Base-by-base conservation (phyloP, 2,329 filamentous ascomycete species). In the Fusarium fujikuroi region DNA sequence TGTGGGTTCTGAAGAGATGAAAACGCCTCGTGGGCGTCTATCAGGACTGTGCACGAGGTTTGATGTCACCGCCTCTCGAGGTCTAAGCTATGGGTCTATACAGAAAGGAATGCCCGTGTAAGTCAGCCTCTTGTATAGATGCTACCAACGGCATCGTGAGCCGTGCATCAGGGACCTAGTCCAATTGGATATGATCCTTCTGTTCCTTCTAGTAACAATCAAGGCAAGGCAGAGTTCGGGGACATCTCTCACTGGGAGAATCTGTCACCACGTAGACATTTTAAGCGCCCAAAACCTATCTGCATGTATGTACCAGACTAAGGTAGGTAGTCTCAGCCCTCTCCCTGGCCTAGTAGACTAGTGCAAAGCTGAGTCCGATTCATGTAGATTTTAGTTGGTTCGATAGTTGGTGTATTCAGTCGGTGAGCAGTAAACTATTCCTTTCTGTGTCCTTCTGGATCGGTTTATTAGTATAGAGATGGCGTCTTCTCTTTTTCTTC, bases 21-120 rank as follows among this genome's bases (percentile, higher is more conserved):
- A 60, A 70, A 69, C 59, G 70, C 70, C 70, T 70, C 59, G 39
- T 40, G 21, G 42, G 61, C 61, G 66, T 52, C 40, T 65, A 54
- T 30, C 19, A 43, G 37, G 40, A 32, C 44, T 25, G 28, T 39
- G 40, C 37, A 52, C 46, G 50, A 32, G 14, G 53, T 39, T 28
- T 59, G 34, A 62, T 57, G 53, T 56, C 60, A 66, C 40, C 39
- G 57, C 60, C 36, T 59, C 42, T 36, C 34, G 11, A 32, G 53
- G 37, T 19, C 53, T 32, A 19, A 44, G 37, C 25, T 25, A 40
- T n/a, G 34, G 57, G 30, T 25, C 37, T 40, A n/a, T 56, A 23
- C 25, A 30, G 16, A 32, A 32, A 30, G 53, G 40, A 34, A 28
- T 21, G 47, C 42, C 37, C 37, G 46, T 70, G 47, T 65, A 70